Conservation (phyloP, 2,329 filamentous ascomycete species). For the Aspergillus fischeri region DNA sequence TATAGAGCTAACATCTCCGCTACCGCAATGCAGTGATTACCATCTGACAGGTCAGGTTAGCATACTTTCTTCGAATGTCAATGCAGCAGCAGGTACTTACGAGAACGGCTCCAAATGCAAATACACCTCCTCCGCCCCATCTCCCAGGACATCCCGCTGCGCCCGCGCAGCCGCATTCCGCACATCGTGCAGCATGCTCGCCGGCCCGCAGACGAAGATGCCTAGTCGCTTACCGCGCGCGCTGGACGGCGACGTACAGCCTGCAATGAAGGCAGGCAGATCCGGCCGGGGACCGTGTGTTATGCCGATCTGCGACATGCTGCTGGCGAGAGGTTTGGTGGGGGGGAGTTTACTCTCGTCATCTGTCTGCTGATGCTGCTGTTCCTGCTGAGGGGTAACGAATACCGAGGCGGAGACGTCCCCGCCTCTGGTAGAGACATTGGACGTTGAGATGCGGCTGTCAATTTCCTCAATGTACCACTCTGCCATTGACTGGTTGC, state of each 20-base stretch:
- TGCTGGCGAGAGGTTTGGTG: not conserved
- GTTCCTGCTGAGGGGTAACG: constrained; percentile 7
- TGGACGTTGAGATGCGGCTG: not conserved
- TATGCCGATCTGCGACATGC: not conserved
- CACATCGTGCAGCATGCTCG: constrained; percentile 47
- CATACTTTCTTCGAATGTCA: no score
- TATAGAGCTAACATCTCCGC: no score
- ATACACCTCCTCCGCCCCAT: constrained; percentile 35
- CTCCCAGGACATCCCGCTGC: constrained; percentile 36
- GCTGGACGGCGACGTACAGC: constrained; percentile 5
- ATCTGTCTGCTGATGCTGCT: not conserved
- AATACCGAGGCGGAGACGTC: constrained; percentile 15
- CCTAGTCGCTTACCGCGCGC: constrained; percentile 8
- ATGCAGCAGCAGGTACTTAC: constrained; percentile 28
- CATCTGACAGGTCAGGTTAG: no score
- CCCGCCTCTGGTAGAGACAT: not conserved
- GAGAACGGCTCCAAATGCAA: constrained; percentile 48
- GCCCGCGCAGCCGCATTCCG: constrained; percentile 45
- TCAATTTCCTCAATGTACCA: constrained; percentile 12
- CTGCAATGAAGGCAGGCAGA: constrained; percentile 21
- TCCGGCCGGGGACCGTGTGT: constrained; percentile 25
- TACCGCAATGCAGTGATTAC: no score
- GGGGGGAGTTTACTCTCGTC: not conserved
- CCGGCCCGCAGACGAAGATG: constrained; percentile 44
- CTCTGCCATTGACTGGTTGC: constrained; percentile 3